Percentiles rank a stretch among this genome's conserved stretches.
Evolutionary conservation across 495 filamentous ascomycete species (phyloP).

Genomic region (Aspergillus asperescens): DNA sequence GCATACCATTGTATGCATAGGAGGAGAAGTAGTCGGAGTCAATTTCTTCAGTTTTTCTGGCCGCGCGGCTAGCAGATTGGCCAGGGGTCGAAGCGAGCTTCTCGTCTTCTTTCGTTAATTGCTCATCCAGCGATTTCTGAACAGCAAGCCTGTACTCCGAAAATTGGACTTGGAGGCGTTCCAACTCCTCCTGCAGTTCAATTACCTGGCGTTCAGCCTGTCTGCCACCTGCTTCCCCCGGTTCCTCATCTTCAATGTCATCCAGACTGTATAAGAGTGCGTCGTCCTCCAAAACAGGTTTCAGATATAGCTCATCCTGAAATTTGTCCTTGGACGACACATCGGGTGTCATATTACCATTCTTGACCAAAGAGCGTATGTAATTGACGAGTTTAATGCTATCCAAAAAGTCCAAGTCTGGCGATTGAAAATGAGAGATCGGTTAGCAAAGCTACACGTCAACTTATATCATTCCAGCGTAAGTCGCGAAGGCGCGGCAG

Average conservation of each 20-base stretch:
- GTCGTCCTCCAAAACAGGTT: conserved; percentile 86
- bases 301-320: conserved; percentile 68
- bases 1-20: conserved; percentile 69
- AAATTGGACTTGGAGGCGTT: conserved; percentile 61
- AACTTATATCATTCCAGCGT: conserved; percentile 3
- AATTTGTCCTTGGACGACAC: conserved; percentile 55
- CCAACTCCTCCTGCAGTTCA: conserved; percentile 65
- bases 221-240: conserved; percentile 20
- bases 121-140: conserved; percentile 62
- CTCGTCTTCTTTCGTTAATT: conserved; percentile 51
- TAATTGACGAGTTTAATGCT: conserved; percentile 85
- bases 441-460: conserved; percentile 18
- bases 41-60: conserved; percentile 30
- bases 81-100: conserved; percentile 23
- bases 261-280: conserved; percentile 78
- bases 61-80: conserved; percentile 15
- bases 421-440: conserved; percentile 2
- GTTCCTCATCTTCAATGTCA: conserved; percentile 51
- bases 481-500: conserved; percentile 8
- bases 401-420: conserved; percentile 74
- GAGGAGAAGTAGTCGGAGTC: conserved; percentile 73
- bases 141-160: conserved; percentile 66
- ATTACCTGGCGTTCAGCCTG: conserved; percentile 53
- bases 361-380: conserved; percentile 53
- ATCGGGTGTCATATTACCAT: conserved; percentile 47